These are phyloP conservation scores for Hyphopichia khmerensis DNA, from an alignment of 1,139 yeast species.

Conservation along the genomic window DNA sequence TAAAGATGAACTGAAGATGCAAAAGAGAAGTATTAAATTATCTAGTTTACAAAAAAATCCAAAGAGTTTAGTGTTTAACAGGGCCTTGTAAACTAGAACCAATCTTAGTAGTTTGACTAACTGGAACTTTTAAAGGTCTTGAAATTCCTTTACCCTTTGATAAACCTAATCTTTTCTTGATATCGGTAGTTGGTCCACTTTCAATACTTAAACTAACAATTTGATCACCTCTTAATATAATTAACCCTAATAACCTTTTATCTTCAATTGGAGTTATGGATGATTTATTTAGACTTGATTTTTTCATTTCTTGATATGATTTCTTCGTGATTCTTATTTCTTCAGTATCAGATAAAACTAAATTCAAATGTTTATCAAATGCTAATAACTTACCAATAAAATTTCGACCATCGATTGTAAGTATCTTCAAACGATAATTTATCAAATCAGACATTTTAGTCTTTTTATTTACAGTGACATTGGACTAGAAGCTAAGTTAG, in stretches of 20 bases:
- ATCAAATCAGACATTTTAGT: slow-evolving; percentile 68
- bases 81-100: slow-evolving; percentile 13
- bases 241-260: slow-evolving; percentile 74
- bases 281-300: slow-evolving; percentile 15
- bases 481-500: neutral
- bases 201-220: slow-evolving; percentile 82
- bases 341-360: slow-evolving; percentile 82
- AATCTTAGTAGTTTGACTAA: slow-evolving; percentile 15
- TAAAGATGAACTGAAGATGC: neutral
- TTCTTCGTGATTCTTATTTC: slow-evolving; percentile 77
- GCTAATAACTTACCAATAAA: slow-evolving; percentile 81
- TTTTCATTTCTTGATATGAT: slow-evolving; percentile 42
- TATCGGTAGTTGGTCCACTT: slow-evolving; percentile 64
- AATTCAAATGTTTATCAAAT: slow-evolving; percentile 85
- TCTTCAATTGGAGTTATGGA: slow-evolving; percentile 43
- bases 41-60: neutral
- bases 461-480: slow-evolving; percentile 33
- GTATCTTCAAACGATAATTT: slow-evolving; percentile 69
- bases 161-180: slow-evolving; percentile 40
- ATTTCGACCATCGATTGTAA: slow-evolving; percentile 72
- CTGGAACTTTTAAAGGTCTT: slow-evolving; percentile 38
- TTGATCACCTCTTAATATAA: slow-evolving; percentile 86
- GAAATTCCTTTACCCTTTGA: slow-evolving; percentile 47
- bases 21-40: too few relatives aligned
- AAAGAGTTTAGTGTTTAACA: slow-evolving; percentile 1